These are phyloP conservation scores for Yarrowia keelungensis DNA, from an alignment of 805 yeast species.

Conservation along the genomic window DNA sequence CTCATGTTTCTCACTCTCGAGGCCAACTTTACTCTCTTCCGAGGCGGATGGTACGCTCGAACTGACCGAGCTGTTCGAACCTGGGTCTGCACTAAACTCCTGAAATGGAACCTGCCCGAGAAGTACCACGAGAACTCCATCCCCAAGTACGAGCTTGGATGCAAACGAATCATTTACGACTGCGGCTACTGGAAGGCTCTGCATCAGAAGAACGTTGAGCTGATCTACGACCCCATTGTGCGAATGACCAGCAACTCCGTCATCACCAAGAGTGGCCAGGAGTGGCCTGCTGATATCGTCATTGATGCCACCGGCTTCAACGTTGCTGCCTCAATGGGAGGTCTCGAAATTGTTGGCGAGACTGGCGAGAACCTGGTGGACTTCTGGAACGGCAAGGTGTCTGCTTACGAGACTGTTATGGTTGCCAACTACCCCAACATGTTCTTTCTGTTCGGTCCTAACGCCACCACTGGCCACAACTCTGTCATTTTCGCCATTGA, in stretches of 20 bases:
- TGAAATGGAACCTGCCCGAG: constrained; percentile 15
- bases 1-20: constrained; percentile 40
- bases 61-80: constrained; percentile 18
- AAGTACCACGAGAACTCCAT: constrained; percentile 31
- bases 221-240: constrained; percentile 40
- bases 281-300: constrained; percentile 42
- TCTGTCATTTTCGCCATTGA: constrained; percentile 42
- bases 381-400: constrained; percentile 27
- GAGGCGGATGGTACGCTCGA: constrained; percentile 27
- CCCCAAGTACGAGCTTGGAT: constrained; percentile 41
- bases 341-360: constrained; percentile 37
- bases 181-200: constrained; percentile 41
- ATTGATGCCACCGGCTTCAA: constrained; percentile 43
- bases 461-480: constrained; percentile 43
- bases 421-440: constrained; percentile 42
- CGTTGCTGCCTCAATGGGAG: constrained; percentile 35
- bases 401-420: constrained; percentile 42
- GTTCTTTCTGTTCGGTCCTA: constrained; percentile 42
- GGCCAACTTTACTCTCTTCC: constrained; percentile 38
- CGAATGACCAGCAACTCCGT: constrained; percentile 39
- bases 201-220: constrained; percentile 38
- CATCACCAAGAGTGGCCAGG: constrained; percentile 41
- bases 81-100: constrained; percentile 8
- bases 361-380: constrained; percentile 39
- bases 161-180: constrained; percentile 41